These are phyloP conservation scores for Dactylellina sp. DNA, from an alignment of 2,329 filamentous ascomycete species.

Conservation along the genomic window DNA sequence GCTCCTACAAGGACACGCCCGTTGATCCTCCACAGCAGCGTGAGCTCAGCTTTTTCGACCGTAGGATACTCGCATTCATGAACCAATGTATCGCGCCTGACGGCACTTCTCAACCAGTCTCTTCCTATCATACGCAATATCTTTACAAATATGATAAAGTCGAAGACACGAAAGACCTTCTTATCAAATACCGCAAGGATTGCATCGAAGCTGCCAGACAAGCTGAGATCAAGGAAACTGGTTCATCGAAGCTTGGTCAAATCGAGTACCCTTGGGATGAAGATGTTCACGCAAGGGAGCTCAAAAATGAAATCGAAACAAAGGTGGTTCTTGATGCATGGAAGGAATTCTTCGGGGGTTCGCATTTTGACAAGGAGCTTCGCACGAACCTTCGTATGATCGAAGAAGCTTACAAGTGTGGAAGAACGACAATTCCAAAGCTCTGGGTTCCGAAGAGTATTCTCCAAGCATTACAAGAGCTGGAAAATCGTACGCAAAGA, in stretches of 20 bases:
- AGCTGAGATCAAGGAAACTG: slow-evolving; percentile 22
- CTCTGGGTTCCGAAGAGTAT: slow-evolving; percentile 15
- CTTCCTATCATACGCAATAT: slow-evolving; percentile 18
- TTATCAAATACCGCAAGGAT: slow-evolving; percentile 2
- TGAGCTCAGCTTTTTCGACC: slow-evolving; percentile 19
- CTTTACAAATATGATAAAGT: slow-evolving; percentile 1
- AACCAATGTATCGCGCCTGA: slow-evolving; percentile 12
- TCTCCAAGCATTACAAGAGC: not conserved
- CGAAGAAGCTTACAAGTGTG: slow-evolving; percentile 8
- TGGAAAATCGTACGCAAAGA: not conserved
- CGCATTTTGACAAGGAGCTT: not conserved
- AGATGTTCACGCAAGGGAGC: not conserved
- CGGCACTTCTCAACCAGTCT: not conserved
- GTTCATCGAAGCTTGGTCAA: not conserved
- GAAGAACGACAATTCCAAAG: slow-evolving; percentile 1
- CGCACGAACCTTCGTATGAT: not conserved
- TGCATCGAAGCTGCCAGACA: not conserved
- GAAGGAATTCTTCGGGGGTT: not conserved
- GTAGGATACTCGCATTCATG: slow-evolving; percentile 1
- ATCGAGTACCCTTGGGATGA: slow-evolving; percentile 26
- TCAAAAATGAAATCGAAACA: not conserved
- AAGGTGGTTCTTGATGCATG: slow-evolving; percentile 1
- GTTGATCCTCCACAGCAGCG: not conserved
- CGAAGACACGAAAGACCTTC: slow-evolving; percentile 21
- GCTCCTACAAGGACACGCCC: not conserved